These are phyloP conservation scores for Entomophthora muscae DNA, from an alignment of 371 early-diverging fungal genomes.

Conservation along the genomic window DNA sequence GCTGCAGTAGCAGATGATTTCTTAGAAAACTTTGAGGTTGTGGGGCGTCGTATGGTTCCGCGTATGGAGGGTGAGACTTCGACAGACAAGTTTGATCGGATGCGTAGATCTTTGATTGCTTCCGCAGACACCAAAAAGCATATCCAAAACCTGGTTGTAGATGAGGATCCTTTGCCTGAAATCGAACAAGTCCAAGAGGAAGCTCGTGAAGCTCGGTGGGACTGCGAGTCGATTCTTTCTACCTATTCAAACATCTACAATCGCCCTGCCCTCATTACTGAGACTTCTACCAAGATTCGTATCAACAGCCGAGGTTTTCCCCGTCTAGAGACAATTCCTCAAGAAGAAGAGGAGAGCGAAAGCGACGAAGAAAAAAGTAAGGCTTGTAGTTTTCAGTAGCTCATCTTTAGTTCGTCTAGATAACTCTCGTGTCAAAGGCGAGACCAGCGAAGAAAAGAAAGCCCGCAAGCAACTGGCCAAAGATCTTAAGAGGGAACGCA, in stretches of 20 bases:
- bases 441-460: conserved; percentile 77
- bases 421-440: conserved; percentile 38
- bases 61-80: conserved; percentile 40
- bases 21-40: conserved; percentile 63
- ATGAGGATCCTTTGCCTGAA: conserved; percentile 15
- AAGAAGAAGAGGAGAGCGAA: conserved; percentile 19
- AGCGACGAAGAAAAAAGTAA: conserved; percentile 41
- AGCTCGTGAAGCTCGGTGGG: conserved; percentile 34
- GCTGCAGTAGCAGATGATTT: conserved; percentile 75
- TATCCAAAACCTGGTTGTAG: conserved; percentile 17
- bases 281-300: conserved; percentile 25
- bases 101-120: conserved; percentile 39
- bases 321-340: conserved; percentile 17
- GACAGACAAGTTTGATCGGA: conserved; percentile 41
- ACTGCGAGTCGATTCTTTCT: conserved; percentile 58
- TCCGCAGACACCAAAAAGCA: conserved; percentile 9
- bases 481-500: conserved; percentile 40
- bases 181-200: conserved; percentile 13
- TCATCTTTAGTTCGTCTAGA: conserved; percentile 16
- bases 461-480: conserved; percentile 69
- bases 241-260: conserved; percentile 75
- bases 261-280: conserved; percentile 50
- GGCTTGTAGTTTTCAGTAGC: conserved; percentile 22
- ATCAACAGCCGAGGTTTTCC: conserved; percentile 43
- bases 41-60: conserved; percentile 46